These are phyloP conservation scores for Hanseniaspora guilliermondii DNA, from an alignment of 805 yeast species.

Conservation along the genomic window DNA sequence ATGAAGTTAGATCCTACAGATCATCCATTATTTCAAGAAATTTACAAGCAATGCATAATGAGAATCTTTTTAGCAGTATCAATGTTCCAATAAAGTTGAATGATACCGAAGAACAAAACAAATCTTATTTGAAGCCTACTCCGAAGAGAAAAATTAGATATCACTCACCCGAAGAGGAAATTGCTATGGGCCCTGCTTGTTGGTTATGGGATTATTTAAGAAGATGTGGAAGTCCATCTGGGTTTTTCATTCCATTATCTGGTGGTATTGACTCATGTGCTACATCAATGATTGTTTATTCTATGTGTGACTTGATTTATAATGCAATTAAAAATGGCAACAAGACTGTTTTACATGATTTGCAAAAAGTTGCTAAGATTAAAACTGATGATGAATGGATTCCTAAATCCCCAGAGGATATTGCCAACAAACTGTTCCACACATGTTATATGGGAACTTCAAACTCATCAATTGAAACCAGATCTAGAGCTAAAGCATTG, in stretches of 20 bases:
- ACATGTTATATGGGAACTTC: constrained; percentile 93
- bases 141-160: constrained; percentile 39
- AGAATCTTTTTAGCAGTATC: constrained; percentile 37
- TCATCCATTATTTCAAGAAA: constrained; percentile 60
- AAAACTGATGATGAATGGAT: constrained; percentile 38
- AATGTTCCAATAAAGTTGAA: constrained; percentile 54
- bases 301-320: constrained; percentile 83
- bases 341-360: constrained; percentile 64
- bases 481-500: constrained; percentile 65
- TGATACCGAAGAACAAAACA: constrained; percentile 46
- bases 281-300: constrained; percentile 83
- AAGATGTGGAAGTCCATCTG: constrained; percentile 69
- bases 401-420: constrained; percentile 64
- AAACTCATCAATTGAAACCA: constrained; percentile 81
- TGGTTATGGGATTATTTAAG: constrained; percentile 98
- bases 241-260: constrained; percentile 82
- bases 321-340: constrained; percentile 52
- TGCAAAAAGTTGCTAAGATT: constrained; percentile 51
- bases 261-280: constrained; percentile 99
- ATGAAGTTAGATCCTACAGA: constrained; percentile 77
- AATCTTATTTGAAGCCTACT: constrained; percentile 52
- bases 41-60: constrained; percentile 41
- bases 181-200: constrained; percentile 96
- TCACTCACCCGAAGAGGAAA: constrained; percentile 87
- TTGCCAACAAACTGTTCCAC: constrained; percentile 67